Conservation (phyloP, 2,329 filamentous ascomycete genomes). For the Claviceps sp. region DNA sequence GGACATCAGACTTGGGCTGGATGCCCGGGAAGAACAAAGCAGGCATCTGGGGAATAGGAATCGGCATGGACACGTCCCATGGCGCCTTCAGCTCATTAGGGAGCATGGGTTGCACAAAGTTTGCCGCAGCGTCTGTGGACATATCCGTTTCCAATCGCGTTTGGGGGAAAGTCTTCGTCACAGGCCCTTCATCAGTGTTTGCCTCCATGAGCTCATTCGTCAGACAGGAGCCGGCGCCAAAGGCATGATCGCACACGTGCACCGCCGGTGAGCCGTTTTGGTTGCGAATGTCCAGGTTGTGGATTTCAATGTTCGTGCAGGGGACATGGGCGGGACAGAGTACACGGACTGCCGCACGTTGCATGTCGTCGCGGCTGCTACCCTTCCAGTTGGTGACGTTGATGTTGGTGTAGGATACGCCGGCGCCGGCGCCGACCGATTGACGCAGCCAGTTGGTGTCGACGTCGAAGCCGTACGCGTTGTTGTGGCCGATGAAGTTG, state of each 20-base stretch:
- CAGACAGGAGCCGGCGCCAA: background rate
- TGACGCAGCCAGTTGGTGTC: background rate
- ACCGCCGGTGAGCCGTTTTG: background rate
- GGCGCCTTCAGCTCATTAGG: background rate
- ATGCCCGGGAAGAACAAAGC: background rate
- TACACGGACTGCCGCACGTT: background rate
- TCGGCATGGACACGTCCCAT: background rate
- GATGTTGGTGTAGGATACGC: background rate
- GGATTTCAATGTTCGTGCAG: background rate
- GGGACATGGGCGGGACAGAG: background rate
- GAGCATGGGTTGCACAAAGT: background rate
- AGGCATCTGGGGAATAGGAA: background rate
- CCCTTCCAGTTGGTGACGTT: background rate
- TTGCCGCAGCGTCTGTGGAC: no score
- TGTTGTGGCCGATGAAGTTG: constrained; percentile 1
- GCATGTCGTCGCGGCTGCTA: background rate
- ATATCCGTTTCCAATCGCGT: no score
- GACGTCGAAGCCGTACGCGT: background rate
- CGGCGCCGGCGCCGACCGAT: background rate
- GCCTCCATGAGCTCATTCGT: background rate
- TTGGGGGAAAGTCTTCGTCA: no score
- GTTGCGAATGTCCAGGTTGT: background rate
- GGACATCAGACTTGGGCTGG: background rate
- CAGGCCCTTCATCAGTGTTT: no score
- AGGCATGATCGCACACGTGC: background rate